Conservation (phyloP, 805 yeast species). For the Pichia cabralensis region DNA sequence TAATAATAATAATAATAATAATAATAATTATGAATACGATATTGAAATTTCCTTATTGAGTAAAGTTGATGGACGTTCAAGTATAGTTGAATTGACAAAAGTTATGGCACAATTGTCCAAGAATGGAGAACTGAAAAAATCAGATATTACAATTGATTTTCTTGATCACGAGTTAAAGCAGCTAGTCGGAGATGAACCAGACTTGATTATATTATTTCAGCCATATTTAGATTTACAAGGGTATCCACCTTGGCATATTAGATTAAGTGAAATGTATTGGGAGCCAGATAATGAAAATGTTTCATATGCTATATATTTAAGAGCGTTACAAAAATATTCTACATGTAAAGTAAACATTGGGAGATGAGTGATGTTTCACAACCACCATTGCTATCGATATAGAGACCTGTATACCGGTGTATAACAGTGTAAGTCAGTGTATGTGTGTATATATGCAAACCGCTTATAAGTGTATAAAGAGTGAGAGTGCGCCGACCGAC, state of each 20-base stretch:
- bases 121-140: constrained; percentile 45
- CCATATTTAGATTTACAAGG: constrained; percentile 88
- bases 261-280: constrained; percentile 86
- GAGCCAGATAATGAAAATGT: constrained; percentile 78
- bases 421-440: too few species aligned
- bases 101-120: constrained; percentile 72
- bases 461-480: too few species aligned
- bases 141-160: constrained; percentile 64
- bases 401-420: too few species aligned
- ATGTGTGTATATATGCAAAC: too few species aligned
- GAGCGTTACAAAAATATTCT: constrained; percentile 68
- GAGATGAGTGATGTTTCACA: too few species aligned
- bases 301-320: constrained; percentile 70
- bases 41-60: constrained; percentile 62
- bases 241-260: constrained; percentile 95
- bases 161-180: constrained; percentile 66
- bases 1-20: constrained; percentile 15
- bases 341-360: constrained; percentile 85
- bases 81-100: constrained; percentile 79
- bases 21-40: constrained; percentile 27
- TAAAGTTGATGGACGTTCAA: constrained; percentile 76
- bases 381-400: too few species aligned
- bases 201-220: constrained; percentile 71
- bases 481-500: too few species aligned
- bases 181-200: constrained; percentile 88